Percentiles rank a stretch among this genome's conserved stretches.
phyloP scores from a whole-genome alignment of 257 asterid species.

The Solanum megistacrolobum region DNA sequence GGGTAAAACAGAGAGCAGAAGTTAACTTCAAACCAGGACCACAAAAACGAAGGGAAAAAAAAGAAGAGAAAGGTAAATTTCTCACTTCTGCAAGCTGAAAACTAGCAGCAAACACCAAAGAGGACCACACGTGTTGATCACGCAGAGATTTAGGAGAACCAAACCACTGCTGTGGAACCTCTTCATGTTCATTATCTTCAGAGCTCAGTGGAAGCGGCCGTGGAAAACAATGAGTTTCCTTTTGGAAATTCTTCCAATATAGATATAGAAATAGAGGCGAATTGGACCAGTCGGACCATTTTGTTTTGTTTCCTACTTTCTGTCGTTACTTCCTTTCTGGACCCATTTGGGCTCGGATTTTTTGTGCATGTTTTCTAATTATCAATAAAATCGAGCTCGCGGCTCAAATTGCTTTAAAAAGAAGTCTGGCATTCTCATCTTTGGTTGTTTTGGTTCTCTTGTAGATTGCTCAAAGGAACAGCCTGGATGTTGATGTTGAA shows the following conservation, averaged over 20 bases:
- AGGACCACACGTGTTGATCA: not conserved
- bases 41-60: not conserved
- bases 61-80: not conserved
- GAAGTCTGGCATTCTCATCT: not conserved
- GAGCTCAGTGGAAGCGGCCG: not conserved
- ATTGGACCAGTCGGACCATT: not conserved
- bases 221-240: not conserved
- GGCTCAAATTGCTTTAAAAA: not conserved
- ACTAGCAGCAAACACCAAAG: not conserved
- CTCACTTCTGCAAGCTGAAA: not conserved
- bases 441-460: conserved; percentile 16
- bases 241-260: not conserved
- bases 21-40: not conserved
- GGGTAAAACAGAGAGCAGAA: conserved; percentile 16
- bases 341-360: not conserved
- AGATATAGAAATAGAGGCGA: not conserved
- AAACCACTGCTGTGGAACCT: not conserved
- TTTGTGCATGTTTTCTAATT: not conserved
- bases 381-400: not conserved
- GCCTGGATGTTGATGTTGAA: conserved; percentile 97
- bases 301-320: not conserved
- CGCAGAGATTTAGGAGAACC: not conserved
- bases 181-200: not conserved
- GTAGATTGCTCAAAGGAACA: conserved; percentile 96
- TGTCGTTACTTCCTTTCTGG: not conserved